These are phyloP conservation scores for Zygoascus sp. DNA, from an alignment of 1,139 yeast species.

Conservation along the genomic window DNA sequence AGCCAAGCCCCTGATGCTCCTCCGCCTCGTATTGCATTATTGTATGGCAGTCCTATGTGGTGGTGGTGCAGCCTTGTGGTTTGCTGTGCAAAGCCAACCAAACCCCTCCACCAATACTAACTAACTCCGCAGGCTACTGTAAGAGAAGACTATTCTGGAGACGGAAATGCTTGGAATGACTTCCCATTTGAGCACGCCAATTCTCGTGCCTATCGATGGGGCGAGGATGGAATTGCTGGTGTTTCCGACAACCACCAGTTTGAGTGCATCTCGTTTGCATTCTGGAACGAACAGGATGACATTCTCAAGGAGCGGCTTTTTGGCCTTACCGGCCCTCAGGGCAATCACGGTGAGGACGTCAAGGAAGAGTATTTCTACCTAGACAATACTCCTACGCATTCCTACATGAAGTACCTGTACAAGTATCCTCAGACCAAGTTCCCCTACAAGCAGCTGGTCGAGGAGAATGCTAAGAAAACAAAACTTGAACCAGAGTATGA, in stretches of 20 bases:
- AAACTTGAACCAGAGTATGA: conserved; percentile 69
- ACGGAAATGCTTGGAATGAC: conserved; percentile 91
- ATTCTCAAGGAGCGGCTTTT: conserved; percentile 82
- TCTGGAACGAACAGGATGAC: conserved; percentile 90
- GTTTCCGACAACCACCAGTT: conserved; percentile 81
- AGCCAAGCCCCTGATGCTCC: background rate
- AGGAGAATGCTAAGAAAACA: conserved; percentile 61
- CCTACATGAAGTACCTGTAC: conserved; percentile 88
- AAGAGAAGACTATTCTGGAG: conserved; percentile 77
- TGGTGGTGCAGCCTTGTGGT: no score
- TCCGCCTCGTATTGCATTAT: background rate
- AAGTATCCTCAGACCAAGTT: conserved; percentile 84
- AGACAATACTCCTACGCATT: conserved; percentile 91
- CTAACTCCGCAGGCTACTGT: conserved; percentile 57
- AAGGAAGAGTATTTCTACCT: conserved; percentile 80
- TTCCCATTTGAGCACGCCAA: conserved; percentile 87
- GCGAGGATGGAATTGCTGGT: conserved; percentile 95
- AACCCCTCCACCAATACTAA: conserved; percentile 3
- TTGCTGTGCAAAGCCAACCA: no score
- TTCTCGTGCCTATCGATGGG: conserved; percentile 88
- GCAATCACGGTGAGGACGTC: conserved; percentile 95
- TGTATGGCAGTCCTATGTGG: no score
- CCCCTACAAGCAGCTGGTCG: conserved; percentile 75
- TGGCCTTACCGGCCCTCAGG: conserved; percentile 90
- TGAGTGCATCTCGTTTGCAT: conserved; percentile 70